phyloP scores from a whole-genome alignment of 2,329 filamentous ascomycete species.

The Aschersonia sp. region DNA sequence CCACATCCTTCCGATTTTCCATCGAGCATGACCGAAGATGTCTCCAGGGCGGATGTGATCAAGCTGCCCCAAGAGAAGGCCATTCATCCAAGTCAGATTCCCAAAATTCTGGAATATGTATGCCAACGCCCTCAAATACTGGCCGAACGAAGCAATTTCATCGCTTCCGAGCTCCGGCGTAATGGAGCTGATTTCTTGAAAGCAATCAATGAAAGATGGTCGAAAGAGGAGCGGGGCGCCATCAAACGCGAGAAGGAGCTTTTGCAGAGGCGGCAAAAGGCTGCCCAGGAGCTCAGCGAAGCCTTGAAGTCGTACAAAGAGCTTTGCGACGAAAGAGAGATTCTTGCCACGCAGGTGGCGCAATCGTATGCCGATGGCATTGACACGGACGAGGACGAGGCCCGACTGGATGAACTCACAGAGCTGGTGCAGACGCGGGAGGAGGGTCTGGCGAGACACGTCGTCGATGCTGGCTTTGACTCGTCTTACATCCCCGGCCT shows the following conservation, averaged over 20 bases:
- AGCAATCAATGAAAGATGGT: conserved; percentile 30
- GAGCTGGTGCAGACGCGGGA: conserved; percentile 29
- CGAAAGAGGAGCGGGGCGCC: conserved; percentile 27
- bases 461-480: conserved; percentile 31
- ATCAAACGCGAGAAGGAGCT: conserved; percentile 35
- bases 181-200: conserved; percentile 33
- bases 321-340: conserved; percentile 28
- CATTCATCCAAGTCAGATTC: conserved; percentile 10
- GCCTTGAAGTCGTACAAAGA: conserved; percentile 27
- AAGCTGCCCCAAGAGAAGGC: neutral
- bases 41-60: neutral
- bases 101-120: conserved; percentile 14
- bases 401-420: conserved; percentile 31
- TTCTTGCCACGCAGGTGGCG: conserved; percentile 29
- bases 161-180: conserved; percentile 28
- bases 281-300: conserved; percentile 23
- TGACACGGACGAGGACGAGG: conserved; percentile 37
- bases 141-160: conserved; percentile 17
- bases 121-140: conserved; percentile 16
- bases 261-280: conserved; percentile 29
- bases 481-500: conserved; percentile 22
- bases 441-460: conserved; percentile 21
- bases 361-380: conserved; percentile 34
- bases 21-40: too few species aligned
- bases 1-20: too few species aligned